phyloP scores from a whole-genome alignment of 495 filamentous ascomycete species.

The Bombardia bombarda region DNA sequence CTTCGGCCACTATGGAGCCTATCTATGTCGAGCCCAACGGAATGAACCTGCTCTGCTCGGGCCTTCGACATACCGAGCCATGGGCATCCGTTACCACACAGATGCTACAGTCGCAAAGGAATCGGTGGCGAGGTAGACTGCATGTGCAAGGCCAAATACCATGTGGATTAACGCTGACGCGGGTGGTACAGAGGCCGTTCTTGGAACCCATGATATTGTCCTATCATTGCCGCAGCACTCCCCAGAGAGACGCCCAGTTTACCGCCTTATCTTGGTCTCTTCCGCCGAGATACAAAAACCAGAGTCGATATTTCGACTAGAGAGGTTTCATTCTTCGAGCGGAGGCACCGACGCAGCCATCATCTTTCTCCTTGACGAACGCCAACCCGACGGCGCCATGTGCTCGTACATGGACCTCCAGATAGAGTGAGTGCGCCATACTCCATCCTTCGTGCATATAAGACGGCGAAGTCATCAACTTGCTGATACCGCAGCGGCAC shows the following conservation, averaged over 20 bases:
- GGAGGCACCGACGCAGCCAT: constrained; percentile 39
- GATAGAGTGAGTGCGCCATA: constrained; percentile 22
- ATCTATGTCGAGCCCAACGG: not conserved
- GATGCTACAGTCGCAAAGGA: constrained; percentile 16
- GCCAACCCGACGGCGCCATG: constrained; percentile 14
- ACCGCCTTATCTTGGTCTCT: constrained; percentile 49
- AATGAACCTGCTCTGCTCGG: constrained; percentile 42
- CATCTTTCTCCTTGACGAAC: constrained; percentile 43
- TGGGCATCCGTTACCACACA: not conserved
- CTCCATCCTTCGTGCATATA: not conserved
- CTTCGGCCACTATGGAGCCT: constrained; percentile 2
- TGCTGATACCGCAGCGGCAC: not conserved
- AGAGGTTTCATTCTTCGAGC: constrained; percentile 37
- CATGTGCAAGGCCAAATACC: not conserved
- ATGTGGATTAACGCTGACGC: not conserved
- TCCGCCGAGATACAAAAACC: constrained; percentile 30
- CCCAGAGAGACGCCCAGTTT: constrained; percentile 9
- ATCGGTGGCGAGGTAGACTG: constrained; percentile 42
- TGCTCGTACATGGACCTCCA: constrained; percentile 36
- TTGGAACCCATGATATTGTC: constrained; percentile 49
- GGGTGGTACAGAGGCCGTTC: constrained; percentile 32
- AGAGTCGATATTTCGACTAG: constrained; percentile 31
- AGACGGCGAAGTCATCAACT: not conserved
- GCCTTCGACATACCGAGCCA: constrained; percentile 38
- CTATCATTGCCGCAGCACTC: constrained; percentile 25